Evolutionary conservation across 345 rosid genomes (phyloP), one percentile per base, ranked within the genome.

Genomic region (Litchi chinensis): DNA sequence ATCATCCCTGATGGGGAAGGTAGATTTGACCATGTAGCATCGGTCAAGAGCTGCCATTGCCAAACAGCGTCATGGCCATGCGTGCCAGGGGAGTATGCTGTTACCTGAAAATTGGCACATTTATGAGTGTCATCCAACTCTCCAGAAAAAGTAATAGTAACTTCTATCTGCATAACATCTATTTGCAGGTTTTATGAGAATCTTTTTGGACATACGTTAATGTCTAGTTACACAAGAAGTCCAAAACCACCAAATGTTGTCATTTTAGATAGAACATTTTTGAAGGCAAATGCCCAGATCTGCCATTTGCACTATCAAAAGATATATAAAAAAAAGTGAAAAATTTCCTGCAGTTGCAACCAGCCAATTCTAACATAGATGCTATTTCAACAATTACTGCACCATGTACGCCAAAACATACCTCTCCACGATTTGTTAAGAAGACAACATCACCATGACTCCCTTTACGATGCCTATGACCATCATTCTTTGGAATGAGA

Each of bases 401-500:
- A 32, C 16, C 43, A 48, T 5, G 8, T 39, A 56, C 9, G 8
- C 22, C 48, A 77, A 18, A 63, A 28, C 88, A 75, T 93, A 97
- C 99, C 98, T 94, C 99, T 73, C 99, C 99, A 70, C 97, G 93
- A 75, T 90, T 96, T 32, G 99, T 93, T 85, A 93, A 87, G 91
- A 96, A 96, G 85, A 93, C 84, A 22, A 94, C 94, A 89, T 94
- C 97, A 16, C 98, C 97, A 68, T 88, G 95, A 84, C 95, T 96
- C 76, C 97, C 94, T 85, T 81, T 90, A 52, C 92, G 91, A 82
- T 91, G 95, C 82, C 75, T 89, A 76, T 90, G 97, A 11, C 97
- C 98, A 75, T 96, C 98, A 81, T 82, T 86, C 87, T 80, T 92
- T 65, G 95, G 95, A 57, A 97, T 87, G 79, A 97, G 95, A 87